These are phyloP conservation scores for Penicillium sp. DNA, from an alignment of 2,329 filamentous ascomycete genomes.

Conservation along the genomic window DNA sequence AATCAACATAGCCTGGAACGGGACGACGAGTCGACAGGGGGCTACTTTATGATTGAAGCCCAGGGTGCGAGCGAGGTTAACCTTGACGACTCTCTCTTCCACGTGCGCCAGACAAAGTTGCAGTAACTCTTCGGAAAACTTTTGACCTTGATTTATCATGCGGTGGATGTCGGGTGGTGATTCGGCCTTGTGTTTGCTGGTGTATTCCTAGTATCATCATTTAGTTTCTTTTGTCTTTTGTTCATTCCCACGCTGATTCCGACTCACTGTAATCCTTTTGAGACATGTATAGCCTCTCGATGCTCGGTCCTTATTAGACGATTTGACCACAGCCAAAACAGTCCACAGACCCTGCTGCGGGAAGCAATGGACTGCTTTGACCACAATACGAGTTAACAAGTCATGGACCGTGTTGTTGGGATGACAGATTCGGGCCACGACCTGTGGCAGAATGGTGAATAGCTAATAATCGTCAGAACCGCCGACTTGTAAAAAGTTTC, in stretches of 20 bases:
- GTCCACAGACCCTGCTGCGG: constrained; percentile 93
- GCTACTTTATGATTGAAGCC: constrained; percentile 82
- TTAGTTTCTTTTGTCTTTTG: constrained; percentile 17
- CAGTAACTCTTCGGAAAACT: constrained; percentile 79
- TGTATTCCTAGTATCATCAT: constrained; percentile 51
- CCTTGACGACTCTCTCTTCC: constrained; percentile 69
- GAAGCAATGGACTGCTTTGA: constrained; percentile 83
- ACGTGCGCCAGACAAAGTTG: constrained; percentile 79
- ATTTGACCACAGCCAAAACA: constrained; percentile 83
- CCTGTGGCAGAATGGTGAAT: constrained; percentile 77
- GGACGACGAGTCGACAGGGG: constrained; percentile 84
- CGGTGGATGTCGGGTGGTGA: constrained; percentile 64
- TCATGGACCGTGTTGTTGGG: constrained; percentile 77
- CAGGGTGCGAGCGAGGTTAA: constrained; percentile 77
- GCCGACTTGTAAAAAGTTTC: no score
- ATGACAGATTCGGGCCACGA: constrained; percentile 95
- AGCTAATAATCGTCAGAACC: no score
- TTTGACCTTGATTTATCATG: constrained; percentile 78
- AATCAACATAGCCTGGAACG: constrained; percentile 81
- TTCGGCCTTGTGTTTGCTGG: constrained; percentile 53
- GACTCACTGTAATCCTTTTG: constrained; percentile 44
- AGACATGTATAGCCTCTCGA: constrained; percentile 54
- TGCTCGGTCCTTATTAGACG: constrained; percentile 71
- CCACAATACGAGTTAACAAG: constrained; percentile 76
- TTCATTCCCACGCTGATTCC: neutral